Conservation (phyloP, 805 yeast species). For the Pichia manshurica region DNA sequence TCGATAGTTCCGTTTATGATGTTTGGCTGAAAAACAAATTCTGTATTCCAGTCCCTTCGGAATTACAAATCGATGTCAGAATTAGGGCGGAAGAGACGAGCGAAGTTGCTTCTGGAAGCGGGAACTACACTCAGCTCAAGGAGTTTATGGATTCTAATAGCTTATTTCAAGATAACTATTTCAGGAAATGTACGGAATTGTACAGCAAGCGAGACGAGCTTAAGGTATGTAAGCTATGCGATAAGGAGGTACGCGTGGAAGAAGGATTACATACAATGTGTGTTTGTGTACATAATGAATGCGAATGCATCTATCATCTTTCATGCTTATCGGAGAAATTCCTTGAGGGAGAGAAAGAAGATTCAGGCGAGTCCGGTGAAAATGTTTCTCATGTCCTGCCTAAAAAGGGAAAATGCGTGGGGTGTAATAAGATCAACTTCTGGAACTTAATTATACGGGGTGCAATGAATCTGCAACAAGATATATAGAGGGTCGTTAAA, state of each 20-base stretch:
- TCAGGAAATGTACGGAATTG: slow-evolving; percentile 15
- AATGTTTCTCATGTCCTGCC: slow-evolving; percentile 22
- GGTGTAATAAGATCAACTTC: slow-evolving; percentile 23
- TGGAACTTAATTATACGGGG: slow-evolving; percentile 27
- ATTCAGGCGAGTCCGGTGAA: background rate
- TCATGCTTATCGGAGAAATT: slow-evolving; percentile 27
- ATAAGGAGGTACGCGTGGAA: slow-evolving; percentile 1
- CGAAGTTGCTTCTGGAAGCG: slow-evolving; percentile 17
- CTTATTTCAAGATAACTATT: slow-evolving; percentile 14
- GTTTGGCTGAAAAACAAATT: slow-evolving; percentile 35
- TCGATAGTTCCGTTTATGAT: slow-evolving; percentile 29
- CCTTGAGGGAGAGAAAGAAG: slow-evolving; percentile 6
- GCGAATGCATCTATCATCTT: slow-evolving; percentile 31
- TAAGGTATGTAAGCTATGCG: slow-evolving; percentile 17
- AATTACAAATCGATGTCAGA: slow-evolving; percentile 17
- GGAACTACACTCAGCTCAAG: slow-evolving; percentile 29
- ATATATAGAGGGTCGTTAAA: background rate
- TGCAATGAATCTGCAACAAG: slow-evolving; percentile 6
- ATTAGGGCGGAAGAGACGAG: background rate
- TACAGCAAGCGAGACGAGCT: slow-evolving; percentile 8
- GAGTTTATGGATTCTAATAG: slow-evolving; percentile 14
- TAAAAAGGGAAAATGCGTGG: slow-evolving; percentile 22
- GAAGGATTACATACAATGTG: slow-evolving; percentile 17
- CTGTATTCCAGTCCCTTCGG: slow-evolving; percentile 21
- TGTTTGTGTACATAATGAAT: slow-evolving; percentile 24